Percentiles rank a stretch among this genome's conserved stretches.
Conservation (phyloP, 192 early-diverging fungal species). For the Coemansia sp. region DNA sequence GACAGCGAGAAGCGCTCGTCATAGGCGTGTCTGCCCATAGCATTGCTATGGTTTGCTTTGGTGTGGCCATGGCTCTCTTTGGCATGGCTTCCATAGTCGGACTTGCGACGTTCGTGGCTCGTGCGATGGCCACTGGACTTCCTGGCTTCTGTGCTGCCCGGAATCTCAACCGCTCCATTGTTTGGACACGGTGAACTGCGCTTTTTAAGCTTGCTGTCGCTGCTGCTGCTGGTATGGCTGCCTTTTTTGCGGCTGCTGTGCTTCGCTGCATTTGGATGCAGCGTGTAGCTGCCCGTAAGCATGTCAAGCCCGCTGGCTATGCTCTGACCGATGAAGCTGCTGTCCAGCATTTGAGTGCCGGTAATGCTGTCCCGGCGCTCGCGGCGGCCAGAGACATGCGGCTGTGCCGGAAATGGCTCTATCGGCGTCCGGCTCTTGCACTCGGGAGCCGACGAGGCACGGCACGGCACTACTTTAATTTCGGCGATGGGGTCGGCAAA, state of each 20-base stretch:
- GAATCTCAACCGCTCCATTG: neutral
- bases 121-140: neutral
- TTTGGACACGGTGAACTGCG: neutral
- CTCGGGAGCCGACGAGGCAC: constrained; percentile 15
- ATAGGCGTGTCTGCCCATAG: neutral
- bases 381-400: neutral
- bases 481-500: constrained; percentile 42
- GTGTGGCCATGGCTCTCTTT: too few relatives aligned
- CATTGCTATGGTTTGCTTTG: too few relatives aligned
- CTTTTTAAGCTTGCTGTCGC: neutral
- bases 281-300: constrained; percentile 7
- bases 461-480: constrained; percentile 7
- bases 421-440: neutral
- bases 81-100: neutral
- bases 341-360: neutral
- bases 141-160: neutral
- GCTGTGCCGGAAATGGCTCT: neutral
- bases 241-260: neutral
- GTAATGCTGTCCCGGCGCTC: constrained; percentile 5
- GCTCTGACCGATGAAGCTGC: constrained; percentile 1
- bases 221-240: neutral
- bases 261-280: neutral
- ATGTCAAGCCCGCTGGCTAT: neutral
- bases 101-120: constrained; percentile 3
- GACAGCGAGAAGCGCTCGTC: constrained; percentile 32